phyloP scores from a whole-genome alignment of 345 rosid species.

The Aegle marmelos region DNA sequence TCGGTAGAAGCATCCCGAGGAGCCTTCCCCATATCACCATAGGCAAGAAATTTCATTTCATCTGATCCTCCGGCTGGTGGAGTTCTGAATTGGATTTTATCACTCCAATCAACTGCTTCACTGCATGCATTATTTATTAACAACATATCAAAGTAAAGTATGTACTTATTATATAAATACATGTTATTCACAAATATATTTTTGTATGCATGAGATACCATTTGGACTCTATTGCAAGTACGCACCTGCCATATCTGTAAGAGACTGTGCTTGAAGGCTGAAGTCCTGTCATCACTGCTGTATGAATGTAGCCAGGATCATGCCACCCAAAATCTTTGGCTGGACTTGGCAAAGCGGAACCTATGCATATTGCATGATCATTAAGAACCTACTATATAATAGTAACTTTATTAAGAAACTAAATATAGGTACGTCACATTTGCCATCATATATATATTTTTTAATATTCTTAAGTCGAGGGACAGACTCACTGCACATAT shows the following conservation, averaged over 20 bases:
- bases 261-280: slow-evolving; percentile 39
- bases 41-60: slow-evolving; percentile 50
- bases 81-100: slow-evolving; percentile 40
- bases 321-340: slow-evolving; percentile 86
- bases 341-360: slow-evolving; percentile 40
- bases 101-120: slow-evolving; percentile 61
- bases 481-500: slow-evolving; percentile 56
- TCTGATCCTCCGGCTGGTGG: slow-evolving; percentile 61
- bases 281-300: slow-evolving; percentile 61
- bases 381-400: neutral
- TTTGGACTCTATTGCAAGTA: too few relatives aligned
- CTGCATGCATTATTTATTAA: slow-evolving; percentile 21
- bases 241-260: slow-evolving; percentile 71
- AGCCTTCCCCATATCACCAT: slow-evolving; percentile 79
- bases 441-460: neutral
- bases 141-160: neutral
- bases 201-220: too few relatives aligned
- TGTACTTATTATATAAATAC: too few relatives aligned
- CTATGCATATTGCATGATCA: slow-evolving; percentile 15
- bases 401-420: neutral
- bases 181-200: too few relatives aligned
- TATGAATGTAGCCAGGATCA: slow-evolving; percentile 68
- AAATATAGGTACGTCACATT: neutral
- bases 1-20: slow-evolving; percentile 60
- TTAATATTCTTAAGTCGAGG: neutral